phyloP scores from a whole-genome alignment of 2,329 filamentous ascomycete species.

The Colletotrichum lini region DNA sequence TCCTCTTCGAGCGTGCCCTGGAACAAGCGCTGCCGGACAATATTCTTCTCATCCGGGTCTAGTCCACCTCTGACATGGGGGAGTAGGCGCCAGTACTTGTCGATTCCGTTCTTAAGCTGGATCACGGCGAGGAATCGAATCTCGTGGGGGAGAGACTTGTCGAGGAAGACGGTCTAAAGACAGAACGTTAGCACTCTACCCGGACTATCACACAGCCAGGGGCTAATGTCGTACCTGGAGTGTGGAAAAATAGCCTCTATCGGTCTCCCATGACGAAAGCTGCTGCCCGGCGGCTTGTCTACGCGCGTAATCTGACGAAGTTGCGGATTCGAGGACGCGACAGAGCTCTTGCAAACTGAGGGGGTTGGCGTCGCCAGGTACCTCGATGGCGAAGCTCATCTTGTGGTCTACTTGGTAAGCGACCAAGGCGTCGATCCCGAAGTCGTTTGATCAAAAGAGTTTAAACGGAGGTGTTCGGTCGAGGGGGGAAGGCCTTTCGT shows the following conservation, averaged over 20 bases:
- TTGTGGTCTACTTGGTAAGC: constrained; percentile 41
- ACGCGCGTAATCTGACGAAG: constrained; percentile 72
- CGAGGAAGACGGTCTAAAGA: constrained; percentile 81
- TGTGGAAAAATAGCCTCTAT: constrained; percentile 75
- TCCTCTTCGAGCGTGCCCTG: constrained; percentile 84
- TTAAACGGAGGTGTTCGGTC: neutral
- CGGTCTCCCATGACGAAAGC: constrained; percentile 79
- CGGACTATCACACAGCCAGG: neutral
- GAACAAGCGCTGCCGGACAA: constrained; percentile 82
- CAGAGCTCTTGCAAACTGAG: constrained; percentile 75
- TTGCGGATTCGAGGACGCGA: constrained; percentile 74
- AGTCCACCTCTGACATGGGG: constrained; percentile 72
- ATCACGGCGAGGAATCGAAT: constrained; percentile 92
- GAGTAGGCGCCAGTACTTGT: constrained; percentile 89
- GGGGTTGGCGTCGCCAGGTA: constrained; percentile 84
- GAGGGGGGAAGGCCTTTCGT: constrained; percentile 7
- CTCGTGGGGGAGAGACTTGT: constrained; percentile 81
- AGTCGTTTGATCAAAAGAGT: constrained; percentile 23
- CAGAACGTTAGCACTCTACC: constrained; percentile 24
- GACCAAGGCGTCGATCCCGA: constrained; percentile 33
- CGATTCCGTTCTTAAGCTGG: constrained; percentile 96
- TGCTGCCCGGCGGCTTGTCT: constrained; percentile 79
- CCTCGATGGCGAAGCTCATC: constrained; percentile 83
- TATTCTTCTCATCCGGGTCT: constrained; percentile 80
- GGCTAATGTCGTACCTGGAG: constrained; percentile 70